Percentiles rank a stretch among this genome's conserved stretches.
Evolutionary conservation across 495 filamentous ascomycete genomes (phyloP).

Genomic region (Lineolata rhizophorae): DNA sequence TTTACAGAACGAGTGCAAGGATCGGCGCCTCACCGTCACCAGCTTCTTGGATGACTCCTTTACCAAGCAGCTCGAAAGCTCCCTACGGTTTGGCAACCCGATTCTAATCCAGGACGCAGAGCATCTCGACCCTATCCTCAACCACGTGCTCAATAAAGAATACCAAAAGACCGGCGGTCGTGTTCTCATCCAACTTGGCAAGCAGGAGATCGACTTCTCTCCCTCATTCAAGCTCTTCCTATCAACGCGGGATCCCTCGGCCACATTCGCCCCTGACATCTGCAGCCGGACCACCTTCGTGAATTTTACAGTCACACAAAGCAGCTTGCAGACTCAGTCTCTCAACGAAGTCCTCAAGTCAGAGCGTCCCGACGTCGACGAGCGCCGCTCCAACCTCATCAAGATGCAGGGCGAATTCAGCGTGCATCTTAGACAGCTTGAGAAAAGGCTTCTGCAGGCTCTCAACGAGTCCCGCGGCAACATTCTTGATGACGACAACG

Average conservation of each 20-base stretch:
- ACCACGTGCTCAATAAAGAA: conserved; percentile 97
- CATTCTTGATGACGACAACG: conserved; percentile 92
- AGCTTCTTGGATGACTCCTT: conserved; percentile 98
- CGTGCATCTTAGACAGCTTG: conserved; percentile 84
- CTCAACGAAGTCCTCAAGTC: conserved; percentile 92
- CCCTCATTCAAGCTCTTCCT: conserved; percentile 90
- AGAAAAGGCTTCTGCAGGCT: conserved; percentile 81
- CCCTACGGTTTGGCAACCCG: conserved; percentile 90
- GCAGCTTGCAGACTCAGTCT: conserved; percentile 93
- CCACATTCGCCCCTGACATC: conserved; percentile 89
- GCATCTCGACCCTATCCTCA: conserved; percentile 88
- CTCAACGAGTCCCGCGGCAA: conserved; percentile 95
- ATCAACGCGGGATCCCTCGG: conserved; percentile 88
- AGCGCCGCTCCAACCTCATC: conserved; percentile 84
- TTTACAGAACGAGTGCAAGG: conserved; percentile 78
- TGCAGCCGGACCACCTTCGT: conserved; percentile 97
- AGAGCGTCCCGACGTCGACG: conserved; percentile 94
- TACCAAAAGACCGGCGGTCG: conserved; percentile 98
- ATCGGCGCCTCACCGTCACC: conserved; percentile 82
- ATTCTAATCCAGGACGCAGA: conserved; percentile 98
- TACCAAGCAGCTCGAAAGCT: conserved; percentile 90
- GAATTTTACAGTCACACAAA: conserved; percentile 98
- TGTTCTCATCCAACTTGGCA: conserved; percentile 93
- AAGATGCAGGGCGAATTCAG: conserved; percentile 99
- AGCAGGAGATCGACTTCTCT: conserved; percentile 98